Evolutionary conservation across 768 basidiomycete species (phyloP).

Genomic region (Lactarius pseudohatsudake): DNA sequence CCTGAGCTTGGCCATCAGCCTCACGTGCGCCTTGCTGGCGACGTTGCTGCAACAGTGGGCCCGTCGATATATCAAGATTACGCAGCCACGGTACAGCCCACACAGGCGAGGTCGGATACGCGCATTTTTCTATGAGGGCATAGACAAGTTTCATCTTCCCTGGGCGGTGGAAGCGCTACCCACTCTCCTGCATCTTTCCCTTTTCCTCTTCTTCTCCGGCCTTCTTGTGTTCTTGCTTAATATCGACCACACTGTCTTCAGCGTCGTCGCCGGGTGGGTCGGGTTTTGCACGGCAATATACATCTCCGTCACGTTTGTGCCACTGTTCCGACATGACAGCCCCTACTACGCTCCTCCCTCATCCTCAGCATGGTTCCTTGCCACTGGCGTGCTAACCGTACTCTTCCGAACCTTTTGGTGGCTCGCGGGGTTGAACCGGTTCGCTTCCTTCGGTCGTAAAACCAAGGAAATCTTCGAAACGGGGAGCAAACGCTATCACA

Average conservation of each 20-base stretch:
- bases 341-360: neutral
- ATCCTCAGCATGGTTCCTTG: neutral
- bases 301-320: neutral
- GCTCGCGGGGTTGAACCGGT: neutral
- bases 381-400: too few species aligned
- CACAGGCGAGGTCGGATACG: conserved; percentile 6
- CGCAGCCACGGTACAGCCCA: neutral
- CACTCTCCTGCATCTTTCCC: neutral
- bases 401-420: neutral
- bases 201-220: conserved; percentile 5
- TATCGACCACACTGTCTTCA: conserved; percentile 1
- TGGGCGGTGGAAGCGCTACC: neutral
- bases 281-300: neutral
- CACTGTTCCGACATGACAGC: neutral
- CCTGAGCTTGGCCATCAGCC: conserved; percentile 1
- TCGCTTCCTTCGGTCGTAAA: neutral
- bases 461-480: neutral
- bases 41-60: neutral
- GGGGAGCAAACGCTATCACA: neutral
- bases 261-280: neutral
- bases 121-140: neutral
- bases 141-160: neutral
- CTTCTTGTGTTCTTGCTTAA: neutral
- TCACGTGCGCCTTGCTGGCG: conserved; percentile 4
- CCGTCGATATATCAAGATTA: neutral